Base-by-base conservation (phyloP, 495 filamentous ascomycete species). In the Tuber aestivum region DNA sequence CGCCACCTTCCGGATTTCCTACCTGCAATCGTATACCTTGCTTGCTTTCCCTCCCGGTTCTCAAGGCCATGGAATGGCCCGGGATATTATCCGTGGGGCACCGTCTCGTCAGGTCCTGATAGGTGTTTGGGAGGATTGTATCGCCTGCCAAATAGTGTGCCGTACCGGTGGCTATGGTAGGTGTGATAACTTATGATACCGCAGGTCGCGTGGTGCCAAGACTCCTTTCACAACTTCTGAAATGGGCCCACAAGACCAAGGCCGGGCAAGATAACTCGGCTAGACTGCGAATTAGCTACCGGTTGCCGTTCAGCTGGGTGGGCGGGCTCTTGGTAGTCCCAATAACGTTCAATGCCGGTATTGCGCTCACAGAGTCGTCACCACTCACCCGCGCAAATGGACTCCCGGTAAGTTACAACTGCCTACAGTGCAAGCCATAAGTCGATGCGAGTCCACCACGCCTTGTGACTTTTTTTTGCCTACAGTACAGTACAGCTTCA, bases 121-220 rank as follows among this genome's bases (percentile, higher is more conserved):
- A 32, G 27, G 50, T 61, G 20, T 9, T 56, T n/a, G n/a, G 23
- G 48, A 27, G 23, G 23, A 10, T 10, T 56, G 9, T 27, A 27
- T 61, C n/a, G 23, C 50, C 21, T 27, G 48, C 48, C 48, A 65
- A n/a, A n/a, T n/a, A n/a, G n/a, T n/a, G n/a, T n/a, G n/a, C n/a
- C n/a, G n/a, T n/a, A n/a, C n/a, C n/a, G n/a, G 27, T 32, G 18
- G n/a, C 27, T 27, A 65, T 32, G 3, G 56, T 4, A 32, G 16
- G 56, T n/a, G n/a, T n/a, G n/a, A n/a, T 32, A 32, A 65, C 18
- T 14, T 65, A 65, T 32, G 10, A 32, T 32, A 32, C n/a, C n/a
- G n/a, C n/a, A n/a, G n/a, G 56, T 32, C 10, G n/a, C 56, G 27
- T 65, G 56, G 56, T 65, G 56, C 56, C 56, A 65, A 65, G 56